A percentile compares a stretch with the other conserved stretches of the same genome.
phyloP scores from a whole-genome alignment of 768 basidiomycete genomes.

The Mycena vitilis region DNA sequence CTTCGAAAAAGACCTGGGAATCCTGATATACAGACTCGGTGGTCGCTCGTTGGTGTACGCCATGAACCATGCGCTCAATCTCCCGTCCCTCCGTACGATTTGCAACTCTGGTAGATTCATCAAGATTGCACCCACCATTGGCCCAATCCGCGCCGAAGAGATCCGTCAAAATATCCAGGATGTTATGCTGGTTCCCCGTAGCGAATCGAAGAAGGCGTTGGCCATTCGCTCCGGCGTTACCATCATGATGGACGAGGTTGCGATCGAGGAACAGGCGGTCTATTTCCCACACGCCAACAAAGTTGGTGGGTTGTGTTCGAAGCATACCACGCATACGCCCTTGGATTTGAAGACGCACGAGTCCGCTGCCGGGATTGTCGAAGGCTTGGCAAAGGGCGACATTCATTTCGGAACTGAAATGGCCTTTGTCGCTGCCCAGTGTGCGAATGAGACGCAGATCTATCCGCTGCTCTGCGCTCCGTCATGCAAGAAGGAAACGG shows the following conservation, averaged over 20 bases:
- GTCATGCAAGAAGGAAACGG: conserved; percentile 27
- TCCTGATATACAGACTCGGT: conserved; percentile 22
- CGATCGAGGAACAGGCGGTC: conserved; percentile 20
- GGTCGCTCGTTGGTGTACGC: conserved; percentile 30
- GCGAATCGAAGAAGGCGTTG: too few species aligned
- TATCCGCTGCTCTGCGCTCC: conserved; percentile 31
- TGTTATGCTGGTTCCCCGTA: conserved; percentile 17
- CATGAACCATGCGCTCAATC: conserved; percentile 18
- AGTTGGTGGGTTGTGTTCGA: conserved; percentile 30
- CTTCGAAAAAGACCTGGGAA: conserved; percentile 30
- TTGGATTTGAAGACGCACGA: conserved; percentile 1
- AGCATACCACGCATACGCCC: conserved; percentile 20
- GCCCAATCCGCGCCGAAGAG: background rate
- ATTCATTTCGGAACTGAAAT: conserved; percentile 34
- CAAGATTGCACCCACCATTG: conserved; percentile 19
- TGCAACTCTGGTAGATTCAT: conserved; percentile 13
- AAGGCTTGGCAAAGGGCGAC: background rate
- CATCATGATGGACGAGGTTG: conserved; percentile 32
- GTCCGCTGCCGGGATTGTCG: conserved; percentile 9
- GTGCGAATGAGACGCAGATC: conserved; percentile 6
- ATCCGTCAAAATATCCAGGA: conserved; percentile 31
- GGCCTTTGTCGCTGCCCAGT: conserved; percentile 21
- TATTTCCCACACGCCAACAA: conserved; percentile 26
- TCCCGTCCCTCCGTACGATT: conserved; percentile 33
- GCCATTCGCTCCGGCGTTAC: conserved; percentile 10